phyloP scores from a whole-genome alignment of 2,329 filamentous ascomycete genomes.

The Cryphonectria japonica region DNA sequence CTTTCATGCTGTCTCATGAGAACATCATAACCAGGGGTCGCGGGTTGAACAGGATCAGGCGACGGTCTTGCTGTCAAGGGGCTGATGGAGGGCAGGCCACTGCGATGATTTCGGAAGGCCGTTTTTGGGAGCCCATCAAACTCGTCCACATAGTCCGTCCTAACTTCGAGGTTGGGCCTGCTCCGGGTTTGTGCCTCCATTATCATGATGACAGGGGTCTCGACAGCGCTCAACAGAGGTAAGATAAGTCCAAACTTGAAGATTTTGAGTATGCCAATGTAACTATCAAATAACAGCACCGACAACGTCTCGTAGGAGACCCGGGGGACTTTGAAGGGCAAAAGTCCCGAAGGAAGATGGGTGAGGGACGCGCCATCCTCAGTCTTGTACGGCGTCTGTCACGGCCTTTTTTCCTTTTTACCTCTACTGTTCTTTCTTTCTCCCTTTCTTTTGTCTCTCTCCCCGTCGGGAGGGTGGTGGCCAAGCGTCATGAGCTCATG shows the following conservation, averaged over 20 bases:
- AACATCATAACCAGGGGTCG: constrained; percentile 39
- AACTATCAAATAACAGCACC: constrained; percentile 2
- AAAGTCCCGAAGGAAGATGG: not conserved
- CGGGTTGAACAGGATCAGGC: constrained; percentile 41
- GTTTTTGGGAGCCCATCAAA: constrained; percentile 33
- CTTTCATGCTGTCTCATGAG: constrained; percentile 43
- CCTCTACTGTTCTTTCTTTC: not conserved
- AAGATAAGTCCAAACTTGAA: not conserved
- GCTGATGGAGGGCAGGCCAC: constrained; percentile 36
- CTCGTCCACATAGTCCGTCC: constrained; percentile 35
- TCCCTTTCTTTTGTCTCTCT: constrained; percentile 5
- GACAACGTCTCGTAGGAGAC: not conserved
- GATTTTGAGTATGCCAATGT: not conserved
- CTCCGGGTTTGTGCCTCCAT: constrained; percentile 39
- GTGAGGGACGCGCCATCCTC: not conserved
- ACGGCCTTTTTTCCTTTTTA: not conserved
- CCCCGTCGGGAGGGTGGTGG: not conserved
- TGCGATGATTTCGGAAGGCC: constrained; percentile 34
- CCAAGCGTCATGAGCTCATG: constrained; percentile 9
- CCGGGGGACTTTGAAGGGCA: not conserved
- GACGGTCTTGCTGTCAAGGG: constrained; percentile 38
- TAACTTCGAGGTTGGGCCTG: constrained; percentile 42
- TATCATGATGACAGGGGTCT: constrained; percentile 19
- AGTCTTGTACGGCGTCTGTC: constrained; percentile 10
- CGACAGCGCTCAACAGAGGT: not conserved